Evolutionary conservation across 176 grass and related monocot genomes (phyloP), one percentile per base, ranked within the genome.

Genomic region (Oryza rufipogon): DNA sequence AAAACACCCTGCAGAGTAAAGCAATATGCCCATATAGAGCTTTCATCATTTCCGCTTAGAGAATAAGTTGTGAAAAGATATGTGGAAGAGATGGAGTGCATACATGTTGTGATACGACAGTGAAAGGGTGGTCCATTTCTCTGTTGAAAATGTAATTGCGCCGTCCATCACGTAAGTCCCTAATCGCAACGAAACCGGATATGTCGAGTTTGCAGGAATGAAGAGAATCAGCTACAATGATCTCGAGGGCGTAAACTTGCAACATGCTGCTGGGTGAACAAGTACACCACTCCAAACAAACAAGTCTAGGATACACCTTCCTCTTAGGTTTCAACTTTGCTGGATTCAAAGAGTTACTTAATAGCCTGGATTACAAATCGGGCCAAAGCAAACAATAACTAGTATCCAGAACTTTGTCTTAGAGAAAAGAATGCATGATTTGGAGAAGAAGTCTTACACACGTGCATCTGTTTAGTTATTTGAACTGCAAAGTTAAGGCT

Each of bases 131-230:
- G 13, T 51, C 7, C 19, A 22, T 76, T 34, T 38, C 74, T 51
- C 51, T 30, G 74, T 61, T 76, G 74, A 76, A 76, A 76, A 60
- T 76, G 32, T 61, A 76, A 76, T 76, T 76, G 22, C 49, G 32
- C 0, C 20, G 52, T 39, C 51, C 74, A 76, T 76, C 74, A 22
- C 4, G 0, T 2, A 22, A 56, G 32, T 76, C 51, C 30, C 74
- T 76, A 22, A 60, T 61, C 9, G 32, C 51, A 0, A 60, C 14
- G 8, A 76, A 76, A 39, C 51, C 26, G 26, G 49, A 76, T 34
- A 76, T 2, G 2, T 61, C 51, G 30, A 76, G 30, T n/a, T 76
- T 39, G 51, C 74, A 34, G 17, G 32, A 76, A 38, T 22, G 52
- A 22, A 22, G 51, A 20, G 49, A 34, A 34, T 61, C 51, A 38